These are phyloP conservation scores for Kurtzmaniella quercitrusa DNA, from an alignment of 1,139 yeast genomes.

Conservation along the genomic window DNA sequence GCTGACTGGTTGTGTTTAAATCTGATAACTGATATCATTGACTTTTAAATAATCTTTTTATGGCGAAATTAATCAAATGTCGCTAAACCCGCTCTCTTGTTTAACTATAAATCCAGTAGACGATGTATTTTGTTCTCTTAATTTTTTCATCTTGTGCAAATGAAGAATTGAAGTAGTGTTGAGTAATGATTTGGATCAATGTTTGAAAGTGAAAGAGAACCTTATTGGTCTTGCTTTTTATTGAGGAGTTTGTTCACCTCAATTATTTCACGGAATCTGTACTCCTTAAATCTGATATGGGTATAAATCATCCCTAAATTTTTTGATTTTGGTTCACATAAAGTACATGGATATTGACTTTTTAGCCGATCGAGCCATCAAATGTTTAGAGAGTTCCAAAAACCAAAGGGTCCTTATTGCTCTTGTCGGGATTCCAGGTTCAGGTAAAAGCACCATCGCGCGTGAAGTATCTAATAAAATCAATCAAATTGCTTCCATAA, in stretches of 20 bases:
- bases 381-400: neutral
- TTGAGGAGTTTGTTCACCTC: neutral
- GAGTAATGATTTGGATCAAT: too few relatives aligned
- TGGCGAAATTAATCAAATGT: too few relatives aligned
- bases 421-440: conserved; percentile 76
- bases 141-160: too few relatives aligned
- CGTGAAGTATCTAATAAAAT: conserved; percentile 19
- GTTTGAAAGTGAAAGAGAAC: too few relatives aligned
- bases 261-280: neutral
- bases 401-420: conserved; percentile 44
- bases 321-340: neutral
- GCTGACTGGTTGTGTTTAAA: too few relatives aligned
- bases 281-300: neutral
- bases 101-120: too few relatives aligned
- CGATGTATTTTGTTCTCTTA: too few relatives aligned
- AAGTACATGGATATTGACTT: neutral
- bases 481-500: conserved; percentile 8
- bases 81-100: too few relatives aligned
- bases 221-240: too few relatives aligned
- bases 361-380: neutral
- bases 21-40: too few relatives aligned
- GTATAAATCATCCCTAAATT: neutral
- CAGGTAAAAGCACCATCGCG: conserved; percentile 76
- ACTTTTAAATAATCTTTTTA: too few relatives aligned
- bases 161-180: too few relatives aligned